Base-by-base conservation (phyloP, 192 early-diverging fungal species). In the Coemansia sp. region DNA sequence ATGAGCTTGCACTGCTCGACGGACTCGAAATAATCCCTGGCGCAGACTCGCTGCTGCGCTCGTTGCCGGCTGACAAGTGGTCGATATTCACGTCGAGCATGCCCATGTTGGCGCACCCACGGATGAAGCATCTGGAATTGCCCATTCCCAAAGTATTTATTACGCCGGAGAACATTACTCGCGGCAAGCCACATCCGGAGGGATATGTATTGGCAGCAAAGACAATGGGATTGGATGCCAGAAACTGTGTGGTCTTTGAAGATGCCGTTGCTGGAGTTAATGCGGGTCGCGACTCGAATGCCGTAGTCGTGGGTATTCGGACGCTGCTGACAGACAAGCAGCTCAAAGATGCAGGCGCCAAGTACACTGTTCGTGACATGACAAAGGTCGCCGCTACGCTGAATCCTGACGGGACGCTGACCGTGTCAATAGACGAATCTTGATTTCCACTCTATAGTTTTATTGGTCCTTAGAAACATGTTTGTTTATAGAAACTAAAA, bases 131-230 rank as follows among this genome's bases (percentile, higher is more conserved):
- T 35, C 34, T 76, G 41, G 33, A 38, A 15, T 4, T 76, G 44
- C 59, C 40, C 0, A 53, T 62, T 2, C 68, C 74, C 10, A 5
- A 1, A 2, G 63, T 70, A 6, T 61, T 76, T 43, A 32, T 76
- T 24, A 76, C 74, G 19, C 67, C 67, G 0, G 54, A 26, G 5
- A 63, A 76, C 17, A 35, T 76, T 17, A 21, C 43, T 2, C 43
- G 37, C 2, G 74, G 74, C 1, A 76, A 76, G 32, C 74, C 74
- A 3, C 17, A 55, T 35, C 67, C 74, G 1, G 74, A 76, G 33
- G 67, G 67, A 10, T 76, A 70, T 33, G 18, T 65, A 1, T n/a
- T 37, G 38, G 74, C 67, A 5, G 74, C 74, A 0, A 37, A 42
- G 43, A 33, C 22, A 14, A 36, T 70, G 40, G 55, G 60, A 14